phyloP scores from a whole-genome alignment of 2,329 filamentous ascomycete genomes.

The Microsporum audouinii region DNA sequence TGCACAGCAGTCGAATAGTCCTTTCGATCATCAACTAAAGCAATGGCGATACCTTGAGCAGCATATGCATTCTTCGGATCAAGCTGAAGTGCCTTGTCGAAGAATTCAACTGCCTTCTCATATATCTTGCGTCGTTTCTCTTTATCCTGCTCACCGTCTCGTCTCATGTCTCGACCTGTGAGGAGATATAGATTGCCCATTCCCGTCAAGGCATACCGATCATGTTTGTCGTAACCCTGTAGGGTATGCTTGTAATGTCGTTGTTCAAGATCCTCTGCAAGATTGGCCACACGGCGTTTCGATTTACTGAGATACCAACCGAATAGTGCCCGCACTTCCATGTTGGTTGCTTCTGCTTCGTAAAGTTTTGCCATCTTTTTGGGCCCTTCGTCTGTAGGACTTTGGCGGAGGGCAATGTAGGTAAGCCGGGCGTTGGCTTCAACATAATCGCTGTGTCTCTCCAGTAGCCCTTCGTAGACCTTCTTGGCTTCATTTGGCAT shows the following conservation, averaged over 20 bases:
- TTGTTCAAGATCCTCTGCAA: constrained; percentile 82
- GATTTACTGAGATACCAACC: constrained; percentile 91
- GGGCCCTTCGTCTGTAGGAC: constrained; percentile 73
- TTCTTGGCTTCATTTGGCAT: constrained; percentile 72
- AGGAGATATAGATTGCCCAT: constrained; percentile 94
- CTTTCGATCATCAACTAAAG: constrained; percentile 86
- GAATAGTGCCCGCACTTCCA: constrained; percentile 85
- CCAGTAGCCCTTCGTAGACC: constrained; percentile 75
- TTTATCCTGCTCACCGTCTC: constrained; percentile 78
- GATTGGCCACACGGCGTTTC: constrained; percentile 67
- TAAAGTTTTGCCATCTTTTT: constrained; percentile 78
- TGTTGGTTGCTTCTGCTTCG: constrained; percentile 67
- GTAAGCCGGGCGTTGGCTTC: constrained; percentile 81
- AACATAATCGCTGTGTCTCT: constrained; percentile 80
- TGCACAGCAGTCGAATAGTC: constrained; percentile 71
- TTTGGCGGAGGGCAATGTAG: constrained; percentile 74
- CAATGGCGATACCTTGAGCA: constrained; percentile 89
- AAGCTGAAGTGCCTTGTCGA: constrained; percentile 91
- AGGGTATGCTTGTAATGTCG: constrained; percentile 94
- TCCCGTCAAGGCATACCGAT: constrained; percentile 87
- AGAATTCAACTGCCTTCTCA: constrained; percentile 90
- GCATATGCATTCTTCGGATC: constrained; percentile 93
- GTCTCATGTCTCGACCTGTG: constrained; percentile 85
- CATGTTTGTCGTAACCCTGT: constrained; percentile 91
- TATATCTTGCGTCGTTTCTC: constrained; percentile 82